Conservation (phyloP, 352 stramenopile genomes). For the Globisporangium cederbergense region DNA sequence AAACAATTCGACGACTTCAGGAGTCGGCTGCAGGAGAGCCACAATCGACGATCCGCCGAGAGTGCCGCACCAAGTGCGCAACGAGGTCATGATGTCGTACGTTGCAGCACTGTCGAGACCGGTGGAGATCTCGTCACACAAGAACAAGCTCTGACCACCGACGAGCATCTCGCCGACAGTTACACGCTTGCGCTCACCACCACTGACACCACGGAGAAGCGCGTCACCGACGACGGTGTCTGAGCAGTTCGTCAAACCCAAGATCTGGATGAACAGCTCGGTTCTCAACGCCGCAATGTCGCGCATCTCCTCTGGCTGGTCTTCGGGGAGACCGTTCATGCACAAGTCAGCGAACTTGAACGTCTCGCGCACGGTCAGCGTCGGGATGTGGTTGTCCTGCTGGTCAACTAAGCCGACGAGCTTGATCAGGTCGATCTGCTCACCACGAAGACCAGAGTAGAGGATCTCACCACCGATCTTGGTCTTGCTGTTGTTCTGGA, state of each 20-base stretch:
- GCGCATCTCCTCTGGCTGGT: conserved; percentile 66
- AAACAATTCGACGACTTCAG: conserved; percentile 93
- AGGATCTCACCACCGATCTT: conserved; percentile 62
- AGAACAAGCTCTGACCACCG: conserved; percentile 49
- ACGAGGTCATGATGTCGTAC: conserved; percentile 78
- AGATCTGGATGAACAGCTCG: conserved; percentile 60
- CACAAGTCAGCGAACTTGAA: conserved; percentile 93
- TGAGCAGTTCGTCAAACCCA: conserved; percentile 86
- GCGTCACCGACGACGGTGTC: conserved; percentile 92
- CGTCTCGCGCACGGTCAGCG: conserved; percentile 92
- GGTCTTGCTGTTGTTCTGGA: conserved; percentile 53
- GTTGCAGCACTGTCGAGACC: conserved; percentile 84
- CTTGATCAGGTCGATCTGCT: conserved; percentile 78
- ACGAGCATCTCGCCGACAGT: conserved; percentile 89
- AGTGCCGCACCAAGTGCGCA: conserved; percentile 37
- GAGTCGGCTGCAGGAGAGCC: conserved; percentile 39
- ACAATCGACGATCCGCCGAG: conserved; percentile 32
- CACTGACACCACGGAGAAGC: conserved; percentile 83
- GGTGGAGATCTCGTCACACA: conserved; percentile 76
- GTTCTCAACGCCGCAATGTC: conserved; percentile 56
- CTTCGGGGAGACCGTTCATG: conserved; percentile 48
- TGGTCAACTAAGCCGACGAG: conserved; percentile 58
- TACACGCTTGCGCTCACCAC: conserved; percentile 84
- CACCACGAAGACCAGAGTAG: conserved; percentile 50
- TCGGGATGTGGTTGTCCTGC: conserved; percentile 61